Conservation (phyloP, 169 alveolate species). For the Ichthyophthirius multifiliis region DNA sequence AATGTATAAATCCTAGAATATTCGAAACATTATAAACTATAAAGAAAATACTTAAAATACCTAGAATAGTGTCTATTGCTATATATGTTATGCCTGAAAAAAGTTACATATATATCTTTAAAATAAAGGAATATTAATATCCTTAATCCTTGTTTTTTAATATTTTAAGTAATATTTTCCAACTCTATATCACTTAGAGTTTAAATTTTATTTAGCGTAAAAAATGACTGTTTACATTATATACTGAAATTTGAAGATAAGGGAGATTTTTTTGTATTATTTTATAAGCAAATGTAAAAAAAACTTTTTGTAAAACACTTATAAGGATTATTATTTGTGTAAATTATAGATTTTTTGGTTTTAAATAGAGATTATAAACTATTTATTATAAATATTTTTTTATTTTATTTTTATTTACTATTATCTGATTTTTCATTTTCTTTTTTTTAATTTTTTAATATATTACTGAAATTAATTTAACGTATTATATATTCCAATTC, state of each 20-base stretch:
- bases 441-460: not conserved
- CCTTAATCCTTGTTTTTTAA: not conserved
- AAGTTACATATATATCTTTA: not conserved
- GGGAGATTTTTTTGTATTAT: no score
- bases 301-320: not conserved
- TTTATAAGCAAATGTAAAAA: not conserved
- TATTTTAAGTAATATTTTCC: not conserved
- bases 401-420: not conserved
- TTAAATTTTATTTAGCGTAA: not conserved
- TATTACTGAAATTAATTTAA: not conserved
- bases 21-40: constrained; percentile 9
- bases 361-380: no score
- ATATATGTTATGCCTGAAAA: not conserved
- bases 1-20: constrained; percentile 29
- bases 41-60: not conserved
- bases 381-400: not conserved
- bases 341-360: not conserved
- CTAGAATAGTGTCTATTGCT: not conserved
- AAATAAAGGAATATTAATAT: not conserved
- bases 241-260: not conserved
- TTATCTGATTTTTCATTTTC: not conserved
- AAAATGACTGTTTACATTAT: not conserved
- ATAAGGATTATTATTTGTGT: not conserved
- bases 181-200: constrained; percentile 12
- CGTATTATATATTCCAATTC: not conserved